phyloP scores from a whole-genome alignment of 306 rosid genomes.

The Vicia faba region DNA sequence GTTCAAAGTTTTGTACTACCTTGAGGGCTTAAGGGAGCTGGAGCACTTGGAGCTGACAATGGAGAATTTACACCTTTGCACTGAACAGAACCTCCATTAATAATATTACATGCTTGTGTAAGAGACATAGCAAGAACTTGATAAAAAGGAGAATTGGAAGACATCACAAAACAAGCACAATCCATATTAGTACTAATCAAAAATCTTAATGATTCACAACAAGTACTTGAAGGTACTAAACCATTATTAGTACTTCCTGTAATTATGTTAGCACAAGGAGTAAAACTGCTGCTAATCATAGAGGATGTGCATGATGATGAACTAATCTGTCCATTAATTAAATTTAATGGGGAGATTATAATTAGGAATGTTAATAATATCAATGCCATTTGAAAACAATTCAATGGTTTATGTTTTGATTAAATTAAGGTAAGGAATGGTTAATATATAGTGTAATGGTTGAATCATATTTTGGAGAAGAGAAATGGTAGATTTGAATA shows the following conservation, averaged over 20 bases:
- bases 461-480: slow-evolving; percentile 1
- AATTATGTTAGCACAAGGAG: slow-evolving; percentile 73
- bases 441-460: slow-evolving; percentile 44
- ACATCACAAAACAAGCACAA: slow-evolving; percentile 67
- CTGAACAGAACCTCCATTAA: slow-evolving; percentile 39
- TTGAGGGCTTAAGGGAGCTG: slow-evolving; percentile 49
- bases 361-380: slow-evolving; percentile 27
- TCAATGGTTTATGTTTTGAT: slow-evolving; percentile 18
- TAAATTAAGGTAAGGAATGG: neutral
- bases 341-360: slow-evolving; percentile 31
- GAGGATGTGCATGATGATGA: slow-evolving; percentile 72
- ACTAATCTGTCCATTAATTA: slow-evolving; percentile 44
- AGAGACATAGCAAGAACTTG: slow-evolving; percentile 58
- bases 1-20: slow-evolving; percentile 40
- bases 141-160: slow-evolving; percentile 65
- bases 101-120: slow-evolving; percentile 58
- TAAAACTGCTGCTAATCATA: slow-evolving; percentile 60
- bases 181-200: slow-evolving; percentile 45
- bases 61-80: slow-evolving; percentile 66
- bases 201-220: slow-evolving; percentile 61
- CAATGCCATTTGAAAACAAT: slow-evolving; percentile 27
- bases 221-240: slow-evolving; percentile 42
- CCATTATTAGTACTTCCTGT: slow-evolving; percentile 78
- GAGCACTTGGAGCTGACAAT: slow-evolving; percentile 24
- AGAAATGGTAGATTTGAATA: slow-evolving; percentile 35